phyloP scores from a whole-genome alignment of 2,329 filamentous ascomycete genomes.

The Scortechinia acanthostroma region DNA sequence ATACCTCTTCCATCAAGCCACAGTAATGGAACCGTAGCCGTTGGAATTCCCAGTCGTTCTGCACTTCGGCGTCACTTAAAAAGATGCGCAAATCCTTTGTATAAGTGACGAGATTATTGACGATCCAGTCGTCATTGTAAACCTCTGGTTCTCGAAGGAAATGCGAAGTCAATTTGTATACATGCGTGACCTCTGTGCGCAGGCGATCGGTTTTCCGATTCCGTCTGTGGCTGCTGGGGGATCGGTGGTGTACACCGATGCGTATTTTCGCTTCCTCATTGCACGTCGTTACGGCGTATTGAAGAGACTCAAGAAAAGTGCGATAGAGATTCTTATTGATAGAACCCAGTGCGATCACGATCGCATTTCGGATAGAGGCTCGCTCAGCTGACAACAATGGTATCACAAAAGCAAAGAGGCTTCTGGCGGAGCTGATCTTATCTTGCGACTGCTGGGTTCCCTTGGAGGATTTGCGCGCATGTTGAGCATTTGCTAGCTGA shows the following conservation, averaged over 20 bases:
- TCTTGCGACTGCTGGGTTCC: slow-evolving; percentile 35
- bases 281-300: slow-evolving; percentile 77
- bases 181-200: slow-evolving; percentile 88
- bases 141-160: slow-evolving; percentile 75
- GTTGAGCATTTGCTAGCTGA: slow-evolving; percentile 46
- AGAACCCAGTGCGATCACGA: slow-evolving; percentile 84
- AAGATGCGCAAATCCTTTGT: slow-evolving; percentile 90
- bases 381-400: slow-evolving; percentile 77
- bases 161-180: slow-evolving; percentile 88
- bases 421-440: slow-evolving; percentile 80
- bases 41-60: slow-evolving; percentile 90
- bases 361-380: slow-evolving; percentile 76
- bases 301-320: slow-evolving; percentile 80
- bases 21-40: slow-evolving; percentile 89
- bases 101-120: slow-evolving; percentile 82
- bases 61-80: slow-evolving; percentile 87
- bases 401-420: slow-evolving; percentile 85
- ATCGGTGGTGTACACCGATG: slow-evolving; percentile 67
- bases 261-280: slow-evolving; percentile 82
- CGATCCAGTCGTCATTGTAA: slow-evolving; percentile 80
- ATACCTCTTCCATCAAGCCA: slow-evolving; percentile 84
- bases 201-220: slow-evolving; percentile 80
- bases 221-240: slow-evolving; percentile 72
- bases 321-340: slow-evolving; percentile 93
- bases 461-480: slow-evolving; percentile 75